Evolutionary conservation across 2,329 filamentous ascomycete species (phyloP), one percentile per base, ranked within the genome.

Genomic region (Claviceps fusiformis): DNA sequence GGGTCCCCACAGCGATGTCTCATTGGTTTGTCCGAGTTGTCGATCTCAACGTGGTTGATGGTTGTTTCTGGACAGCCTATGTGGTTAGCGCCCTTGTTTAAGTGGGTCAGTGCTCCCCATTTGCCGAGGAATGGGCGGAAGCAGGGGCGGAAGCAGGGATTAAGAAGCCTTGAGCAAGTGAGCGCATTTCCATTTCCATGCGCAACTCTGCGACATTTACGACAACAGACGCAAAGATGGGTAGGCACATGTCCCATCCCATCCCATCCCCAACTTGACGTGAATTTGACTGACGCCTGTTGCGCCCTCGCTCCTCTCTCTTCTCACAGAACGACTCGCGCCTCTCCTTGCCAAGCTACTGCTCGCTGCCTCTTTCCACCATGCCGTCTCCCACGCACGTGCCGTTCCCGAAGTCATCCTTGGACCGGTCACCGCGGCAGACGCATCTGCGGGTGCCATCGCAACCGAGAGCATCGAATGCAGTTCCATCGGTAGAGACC

Each of bases 401-500:
- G 55, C 53, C 47, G 50, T 61, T 5, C 59, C 61, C 10, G 60
- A 61, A 52, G 33, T 61, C 54, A 53, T 66, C 57, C 60, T 68
- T 13, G 52, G 57, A 6, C 61, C 59, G 33, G 50, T 55, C 1
- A 5, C 51, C 5, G 54, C 31, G 33, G 64, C 64, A 17, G 54
- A 33, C 31, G 64, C 64, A n/a, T 62, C 57, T 13, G 62, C 59
- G 24, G 86, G 86, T 29, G 87, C 85, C 39, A 82, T 89, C 24
- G 84, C 86, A 13, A 85, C 83, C 54, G 86, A 90, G 67, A 83
- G 77, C 61, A 68, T 73, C 3, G 77, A 86, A 59, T 91, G 87
- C 65, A 89, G 84, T 58, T 66, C 75, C 37, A 84, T 89, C 61
- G 87, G 87, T 2, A 77, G 79, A 31, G 76, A 85, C 47, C 72